Evolutionary conservation across 352 stramenopile genomes (phyloP).

Genomic region (Pythium rhizo-oryzae): DNA sequence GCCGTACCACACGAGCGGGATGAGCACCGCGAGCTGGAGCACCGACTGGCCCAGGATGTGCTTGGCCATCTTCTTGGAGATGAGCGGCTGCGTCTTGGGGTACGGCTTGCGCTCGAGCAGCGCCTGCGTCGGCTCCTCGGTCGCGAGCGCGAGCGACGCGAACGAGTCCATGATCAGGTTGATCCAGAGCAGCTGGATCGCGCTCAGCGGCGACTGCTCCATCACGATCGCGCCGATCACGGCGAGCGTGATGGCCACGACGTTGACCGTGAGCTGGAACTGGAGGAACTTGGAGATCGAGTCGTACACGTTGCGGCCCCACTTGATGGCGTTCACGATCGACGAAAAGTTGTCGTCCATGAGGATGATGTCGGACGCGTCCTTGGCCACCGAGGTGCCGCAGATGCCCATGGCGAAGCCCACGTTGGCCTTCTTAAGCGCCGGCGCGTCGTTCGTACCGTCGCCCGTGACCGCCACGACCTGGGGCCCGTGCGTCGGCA

Average conservation of each 20-base stretch:
- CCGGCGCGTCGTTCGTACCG: constrained; percentile 96
- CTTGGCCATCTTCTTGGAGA: constrained; percentile 95
- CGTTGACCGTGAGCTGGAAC: constrained; percentile 98
- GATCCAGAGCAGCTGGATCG: constrained; percentile 98
- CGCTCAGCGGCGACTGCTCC: constrained; percentile 89
- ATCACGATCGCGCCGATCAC: constrained; percentile 90
- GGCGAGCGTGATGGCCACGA: constrained; percentile 93
- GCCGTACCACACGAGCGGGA: constrained; percentile 56
- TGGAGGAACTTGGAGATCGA: constrained; percentile 97
- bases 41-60: constrained; percentile 94
- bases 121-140: constrained; percentile 88
- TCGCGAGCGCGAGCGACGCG: constrained; percentile 95
- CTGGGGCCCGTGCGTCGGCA: constrained; percentile 79
- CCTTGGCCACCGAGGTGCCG: constrained; percentile 88
- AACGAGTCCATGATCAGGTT: constrained; percentile 99
- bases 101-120: constrained; percentile 94
- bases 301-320: constrained; percentile 88
- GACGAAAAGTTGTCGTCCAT: constrained; percentile 95
- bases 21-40: constrained; percentile 92
- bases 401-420: constrained; percentile 97
- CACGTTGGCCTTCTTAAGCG: constrained; percentile 96
- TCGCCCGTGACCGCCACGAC: constrained; percentile 96
- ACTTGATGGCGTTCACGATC: constrained; percentile 81
- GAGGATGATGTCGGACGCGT: constrained; percentile 90
- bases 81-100: constrained; percentile 89